Evolutionary conservation across 2,329 filamentous ascomycete species (phyloP), one percentile per base, ranked within the genome.

Genomic region (Arthrobotrys sinensis): DNA sequence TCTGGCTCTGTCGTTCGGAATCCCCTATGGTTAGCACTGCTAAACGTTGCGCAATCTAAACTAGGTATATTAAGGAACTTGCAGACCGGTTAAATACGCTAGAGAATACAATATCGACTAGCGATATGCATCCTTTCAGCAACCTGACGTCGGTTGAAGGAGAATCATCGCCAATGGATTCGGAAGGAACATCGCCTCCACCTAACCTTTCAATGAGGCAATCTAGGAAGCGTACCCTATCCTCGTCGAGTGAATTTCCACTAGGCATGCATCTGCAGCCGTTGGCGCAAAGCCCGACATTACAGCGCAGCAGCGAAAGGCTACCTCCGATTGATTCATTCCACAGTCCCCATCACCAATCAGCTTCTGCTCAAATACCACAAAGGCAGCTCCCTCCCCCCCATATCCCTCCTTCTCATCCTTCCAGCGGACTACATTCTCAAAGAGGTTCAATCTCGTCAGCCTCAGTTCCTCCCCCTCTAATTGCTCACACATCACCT

Each of bases 31-130:
- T 65, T 75, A 34, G 40, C 38, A 52, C 52, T 76, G 66, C 65
- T 75, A 75, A 75, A 69, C 70, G 68, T 79, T 79, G 68, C 67
- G 76, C 80, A 71, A 55, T 55, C 16, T 57, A 53, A 76, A 32
- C 64, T 82, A 93, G 91, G 14, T 97, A 97, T 82, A 97, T 97
- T 83, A 97, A 96, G 83, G 93, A 97, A 84, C 88, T 97, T 21
- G 93, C 93, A 24, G 93, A 97, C 83, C 88, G 94, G 28, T 90
- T 97, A 76, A 90, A 94, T 81, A 91, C 89, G 50, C 91, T 97
- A 53, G 94, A 97, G 83, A 92, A 91, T 80, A 92, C 93, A 82
- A 89, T 96, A 72, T 88, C 88, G 46, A 87, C 81, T 57, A 81
- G 81, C 53, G 81, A 82, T 78, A 79, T 82, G 80, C 81, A 82